These are phyloP conservation scores for Lophiotrema nucula DNA, from an alignment of 495 filamentous ascomycete species.

Conservation along the genomic window DNA sequence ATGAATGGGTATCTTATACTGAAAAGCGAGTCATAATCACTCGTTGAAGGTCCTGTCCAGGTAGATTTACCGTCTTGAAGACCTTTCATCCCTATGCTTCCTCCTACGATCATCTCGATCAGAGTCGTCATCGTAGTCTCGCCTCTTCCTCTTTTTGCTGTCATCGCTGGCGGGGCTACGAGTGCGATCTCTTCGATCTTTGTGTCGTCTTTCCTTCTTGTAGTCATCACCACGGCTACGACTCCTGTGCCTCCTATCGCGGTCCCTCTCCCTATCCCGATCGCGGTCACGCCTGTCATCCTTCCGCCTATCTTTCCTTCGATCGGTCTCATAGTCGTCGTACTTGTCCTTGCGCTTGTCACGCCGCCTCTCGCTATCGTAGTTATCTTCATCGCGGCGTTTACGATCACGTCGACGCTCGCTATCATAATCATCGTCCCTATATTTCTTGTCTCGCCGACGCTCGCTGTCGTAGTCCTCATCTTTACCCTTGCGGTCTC, in stretches of 20 bases:
- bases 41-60: too few relatives aligned
- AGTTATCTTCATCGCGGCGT: conserved; percentile 11
- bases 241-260: conserved; percentile 5
- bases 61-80: too few relatives aligned
- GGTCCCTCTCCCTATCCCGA: conserved; percentile 8
- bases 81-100: conserved; percentile 14
- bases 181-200: neutral
- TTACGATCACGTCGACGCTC: conserved; percentile 17
- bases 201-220: neutral
- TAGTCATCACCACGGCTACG: conserved; percentile 3
- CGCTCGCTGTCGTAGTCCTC: conserved; percentile 4
- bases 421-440: conserved; percentile 19
- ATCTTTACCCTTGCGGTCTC: neutral
- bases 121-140: conserved; percentile 10
- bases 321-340: neutral
- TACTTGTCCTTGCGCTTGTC: conserved; percentile 38
- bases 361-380: conserved; percentile 18
- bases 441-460: conserved; percentile 13
- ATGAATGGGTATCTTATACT: too few relatives aligned
- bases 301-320: conserved; percentile 32
- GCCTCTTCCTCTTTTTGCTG: conserved; percentile 12
- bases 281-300: conserved; percentile 19
- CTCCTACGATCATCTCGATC: neutral
- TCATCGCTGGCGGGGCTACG: neutral
- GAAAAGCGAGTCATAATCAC: too few relatives aligned